Evolutionary conservation across 768 basidiomycete genomes (phyloP).

Genomic region (Cystobasidium onofrii): DNA sequence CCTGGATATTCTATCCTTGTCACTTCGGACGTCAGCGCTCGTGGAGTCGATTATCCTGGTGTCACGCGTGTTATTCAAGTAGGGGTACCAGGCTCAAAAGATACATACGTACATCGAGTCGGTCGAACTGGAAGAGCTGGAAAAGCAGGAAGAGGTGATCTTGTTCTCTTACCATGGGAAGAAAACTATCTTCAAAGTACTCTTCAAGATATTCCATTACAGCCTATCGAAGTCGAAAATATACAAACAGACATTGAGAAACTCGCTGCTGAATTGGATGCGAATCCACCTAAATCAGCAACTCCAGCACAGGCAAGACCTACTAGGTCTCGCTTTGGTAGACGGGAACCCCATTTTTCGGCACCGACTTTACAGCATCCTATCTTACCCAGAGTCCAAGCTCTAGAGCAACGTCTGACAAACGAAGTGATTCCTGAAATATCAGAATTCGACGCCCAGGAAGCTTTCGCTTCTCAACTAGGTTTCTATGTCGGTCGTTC

Average conservation of each 20-base stretch:
- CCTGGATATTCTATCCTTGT: slow-evolving; percentile 49
- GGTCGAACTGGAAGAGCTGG: slow-evolving; percentile 50
- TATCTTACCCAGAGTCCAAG: slow-evolving; percentile 34
- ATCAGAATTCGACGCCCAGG: slow-evolving; percentile 48
- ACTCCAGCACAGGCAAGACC: background rate
- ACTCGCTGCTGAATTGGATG: slow-evolving; percentile 53
- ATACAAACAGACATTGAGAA: slow-evolving; percentile 50
- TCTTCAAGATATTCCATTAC: slow-evolving; percentile 62
- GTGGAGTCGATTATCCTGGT: slow-evolving; percentile 63
- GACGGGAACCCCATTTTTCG: background rate
- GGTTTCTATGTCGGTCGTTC: slow-evolving; percentile 62
- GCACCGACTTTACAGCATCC: slow-evolving; percentile 19
- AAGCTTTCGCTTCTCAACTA: slow-evolving; percentile 60
- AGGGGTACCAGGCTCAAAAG: slow-evolving; percentile 61
- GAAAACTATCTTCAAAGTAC: slow-evolving; percentile 54
- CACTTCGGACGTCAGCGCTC: slow-evolving; percentile 49
- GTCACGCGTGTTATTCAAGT: slow-evolving; percentile 72
- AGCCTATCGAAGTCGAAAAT: slow-evolving; percentile 53
- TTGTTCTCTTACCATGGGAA: slow-evolving; percentile 55
- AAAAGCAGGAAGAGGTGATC: slow-evolving; percentile 53
- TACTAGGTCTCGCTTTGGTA: background rate
- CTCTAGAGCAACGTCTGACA: slow-evolving; percentile 41
- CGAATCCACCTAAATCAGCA: slow-evolving; percentile 42
- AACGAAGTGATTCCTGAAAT: slow-evolving; percentile 40
- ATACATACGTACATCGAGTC: slow-evolving; percentile 52